Conservation (phyloP, 129 eudicot genomes). For the Centaurea solstitialis region DNA sequence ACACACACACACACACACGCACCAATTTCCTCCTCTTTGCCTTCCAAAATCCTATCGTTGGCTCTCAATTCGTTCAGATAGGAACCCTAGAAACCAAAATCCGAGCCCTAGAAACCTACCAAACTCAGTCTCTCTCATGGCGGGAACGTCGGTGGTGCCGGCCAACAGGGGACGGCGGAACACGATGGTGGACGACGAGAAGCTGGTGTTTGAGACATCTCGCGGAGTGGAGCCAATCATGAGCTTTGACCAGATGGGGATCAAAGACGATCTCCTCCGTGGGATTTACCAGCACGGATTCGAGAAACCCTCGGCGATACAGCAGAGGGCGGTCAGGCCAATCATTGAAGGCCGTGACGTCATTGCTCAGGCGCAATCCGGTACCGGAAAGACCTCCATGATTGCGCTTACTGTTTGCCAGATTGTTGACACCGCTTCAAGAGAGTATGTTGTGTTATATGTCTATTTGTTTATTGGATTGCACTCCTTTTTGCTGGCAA, state of each 20-base stretch:
- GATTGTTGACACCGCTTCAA: slow-evolving; percentile 74
- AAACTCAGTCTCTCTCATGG: slow-evolving; percentile 27
- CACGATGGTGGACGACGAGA: slow-evolving; percentile 71
- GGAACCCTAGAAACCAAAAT: slow-evolving; percentile 26
- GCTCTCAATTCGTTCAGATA: slow-evolving; percentile 10
- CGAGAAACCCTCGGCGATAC: slow-evolving; percentile 97
- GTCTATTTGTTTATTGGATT: too few relatives aligned
- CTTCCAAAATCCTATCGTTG: slow-evolving; percentile 8
- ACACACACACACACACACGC: not conserved
- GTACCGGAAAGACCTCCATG: slow-evolving; percentile 98
- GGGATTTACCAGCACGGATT: slow-evolving; percentile 90
- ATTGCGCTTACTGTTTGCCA: slow-evolving; percentile 94
- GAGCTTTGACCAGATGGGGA: slow-evolving; percentile 95
- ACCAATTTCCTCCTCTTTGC: not conserved
- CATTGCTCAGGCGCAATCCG: slow-evolving; percentile 96
- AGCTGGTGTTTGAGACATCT: slow-evolving; percentile 77
- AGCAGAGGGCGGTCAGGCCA: slow-evolving; percentile 85
- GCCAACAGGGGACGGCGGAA: slow-evolving; percentile 63
- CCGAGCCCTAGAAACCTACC: not conserved
- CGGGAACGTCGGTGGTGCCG: slow-evolving; percentile 55
- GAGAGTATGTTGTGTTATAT: slow-evolving; percentile 54
- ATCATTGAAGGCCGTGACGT: slow-evolving; percentile 92
- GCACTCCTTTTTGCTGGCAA: slow-evolving; percentile 3
- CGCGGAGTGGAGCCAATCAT: slow-evolving; percentile 79
- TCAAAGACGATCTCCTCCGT: slow-evolving; percentile 84